phyloP scores from a whole-genome alignment of 148 eudicot species.

The Fallopia convolvulus region DNA sequence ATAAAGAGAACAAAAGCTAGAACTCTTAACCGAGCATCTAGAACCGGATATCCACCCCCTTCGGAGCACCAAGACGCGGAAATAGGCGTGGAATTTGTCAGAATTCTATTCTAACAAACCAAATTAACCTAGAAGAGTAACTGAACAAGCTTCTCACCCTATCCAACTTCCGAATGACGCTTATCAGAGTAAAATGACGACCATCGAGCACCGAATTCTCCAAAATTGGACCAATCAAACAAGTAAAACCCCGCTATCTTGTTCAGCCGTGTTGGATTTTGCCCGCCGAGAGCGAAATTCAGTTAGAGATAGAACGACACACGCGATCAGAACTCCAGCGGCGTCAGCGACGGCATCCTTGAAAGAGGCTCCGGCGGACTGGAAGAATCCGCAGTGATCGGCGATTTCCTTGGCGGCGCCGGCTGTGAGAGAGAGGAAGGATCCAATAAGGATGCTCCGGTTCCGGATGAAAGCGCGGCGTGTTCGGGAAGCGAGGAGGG shows the following conservation, averaged over 20 bases:
- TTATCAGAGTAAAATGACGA: background rate
- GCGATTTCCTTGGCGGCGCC: conserved; percentile 80
- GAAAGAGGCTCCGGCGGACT: conserved; percentile 65
- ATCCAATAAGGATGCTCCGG: conserved; percentile 38
- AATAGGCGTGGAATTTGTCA: background rate
- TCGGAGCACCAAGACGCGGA: background rate
- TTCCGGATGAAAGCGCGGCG: conserved; percentile 41
- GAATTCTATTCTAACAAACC: background rate
- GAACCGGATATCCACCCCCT: background rate
- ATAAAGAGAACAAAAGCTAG: background rate
- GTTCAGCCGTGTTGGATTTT: conserved; percentile 14
- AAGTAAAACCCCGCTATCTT: conserved; percentile 19
- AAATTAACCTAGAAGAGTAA: background rate
- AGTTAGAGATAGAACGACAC: conserved; percentile 17
- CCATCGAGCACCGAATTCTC: background rate
- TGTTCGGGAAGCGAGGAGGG: conserved; percentile 30
- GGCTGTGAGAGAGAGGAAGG: conserved; percentile 45
- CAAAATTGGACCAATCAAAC: conserved; percentile 17
- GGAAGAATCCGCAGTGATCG: conserved; percentile 63
- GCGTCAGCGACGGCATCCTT: conserved; percentile 58
- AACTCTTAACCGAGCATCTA: background rate
- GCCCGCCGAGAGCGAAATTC: conserved; percentile 12
- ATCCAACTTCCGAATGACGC: background rate
- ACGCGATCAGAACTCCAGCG: conserved; percentile 44
- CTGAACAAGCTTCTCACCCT: background rate